Percentiles rank a stretch among this genome's conserved stretches.
phyloP scores from a whole-genome alignment of 164 flowering plant species.

The Vitis cinerea region DNA sequence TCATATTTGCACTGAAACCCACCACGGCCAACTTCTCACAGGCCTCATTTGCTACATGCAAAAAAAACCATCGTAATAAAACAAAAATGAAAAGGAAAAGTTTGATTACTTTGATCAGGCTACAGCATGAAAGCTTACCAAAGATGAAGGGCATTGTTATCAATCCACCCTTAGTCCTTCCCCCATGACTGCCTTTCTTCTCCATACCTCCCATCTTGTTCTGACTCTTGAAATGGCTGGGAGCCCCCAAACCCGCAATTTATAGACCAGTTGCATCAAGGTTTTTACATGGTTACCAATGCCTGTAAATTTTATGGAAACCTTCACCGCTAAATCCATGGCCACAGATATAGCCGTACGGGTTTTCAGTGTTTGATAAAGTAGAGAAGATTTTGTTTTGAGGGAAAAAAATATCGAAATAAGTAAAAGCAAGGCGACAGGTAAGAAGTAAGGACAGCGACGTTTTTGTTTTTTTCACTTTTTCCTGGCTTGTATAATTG shows the following conservation, averaged over 20 bases:
- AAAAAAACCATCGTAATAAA: neutral
- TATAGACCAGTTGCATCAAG: conserved; percentile 12
- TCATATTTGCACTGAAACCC: conserved; percentile 82
- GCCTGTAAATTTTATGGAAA: neutral
- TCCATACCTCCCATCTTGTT: conserved; percentile 23
- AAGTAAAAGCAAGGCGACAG: neutral
- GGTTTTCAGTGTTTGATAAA: neutral
- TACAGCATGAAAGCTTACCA: conserved; percentile 31
- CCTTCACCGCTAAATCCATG: neutral
- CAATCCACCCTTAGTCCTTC: conserved; percentile 52
- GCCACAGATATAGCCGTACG: neutral
- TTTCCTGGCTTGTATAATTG: neutral
- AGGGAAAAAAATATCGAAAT: too few relatives aligned
- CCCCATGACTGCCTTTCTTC: conserved; percentile 17
- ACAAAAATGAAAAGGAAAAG: conserved; percentile 1
- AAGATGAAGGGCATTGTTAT: conserved; percentile 86
- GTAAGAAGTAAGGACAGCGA: neutral
- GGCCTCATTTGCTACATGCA: conserved; percentile 70
- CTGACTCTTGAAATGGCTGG: neutral
- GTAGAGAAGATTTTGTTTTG: too few relatives aligned
- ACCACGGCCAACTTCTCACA: conserved; percentile 94
- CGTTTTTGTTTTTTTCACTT: neutral
- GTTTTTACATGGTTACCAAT: neutral
- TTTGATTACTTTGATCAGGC: neutral
- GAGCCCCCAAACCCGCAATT: neutral